These are phyloP conservation scores for Talaromyces marneffei DNA, from an alignment of 2,329 filamentous ascomycete species.

Conservation along the genomic window DNA sequence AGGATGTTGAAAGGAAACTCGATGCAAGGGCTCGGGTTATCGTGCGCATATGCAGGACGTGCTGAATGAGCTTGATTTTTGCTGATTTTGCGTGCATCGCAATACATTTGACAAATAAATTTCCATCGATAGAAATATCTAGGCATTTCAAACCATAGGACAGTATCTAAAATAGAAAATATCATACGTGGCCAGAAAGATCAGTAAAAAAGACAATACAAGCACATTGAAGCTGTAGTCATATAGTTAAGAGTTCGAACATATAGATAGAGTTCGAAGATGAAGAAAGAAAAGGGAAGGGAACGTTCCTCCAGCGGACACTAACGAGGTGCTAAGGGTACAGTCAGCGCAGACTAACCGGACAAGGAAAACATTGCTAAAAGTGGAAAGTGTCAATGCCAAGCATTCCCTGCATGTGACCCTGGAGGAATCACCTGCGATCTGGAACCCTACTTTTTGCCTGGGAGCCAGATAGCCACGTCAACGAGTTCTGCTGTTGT, in stretches of 20 bases:
- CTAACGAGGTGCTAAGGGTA: background rate
- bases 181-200: background rate
- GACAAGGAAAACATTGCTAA: background rate
- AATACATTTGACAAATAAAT: background rate
- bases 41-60: background rate
- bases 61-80: background rate
- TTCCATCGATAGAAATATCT: too few relatives aligned
- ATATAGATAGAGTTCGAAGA: too few relatives aligned
- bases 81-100: background rate
- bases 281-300: background rate
- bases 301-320: background rate
- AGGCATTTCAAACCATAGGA: too few relatives aligned
- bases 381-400: conserved; percentile 2
- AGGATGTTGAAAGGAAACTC: background rate
- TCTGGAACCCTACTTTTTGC: conserved; percentile 12
- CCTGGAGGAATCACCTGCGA: conserved; percentile 3
- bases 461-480: background rate
- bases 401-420: conserved; percentile 13
- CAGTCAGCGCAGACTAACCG: background rate
- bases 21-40: conserved; percentile 3
- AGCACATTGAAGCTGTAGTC: background rate
- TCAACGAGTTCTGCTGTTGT: background rate
- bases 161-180: background rate
- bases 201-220: background rate
- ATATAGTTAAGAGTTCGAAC: background rate